Evolutionary conservation across 768 basidiomycete species (phyloP).

Genomic region (Hortiboletus campestris): DNA sequence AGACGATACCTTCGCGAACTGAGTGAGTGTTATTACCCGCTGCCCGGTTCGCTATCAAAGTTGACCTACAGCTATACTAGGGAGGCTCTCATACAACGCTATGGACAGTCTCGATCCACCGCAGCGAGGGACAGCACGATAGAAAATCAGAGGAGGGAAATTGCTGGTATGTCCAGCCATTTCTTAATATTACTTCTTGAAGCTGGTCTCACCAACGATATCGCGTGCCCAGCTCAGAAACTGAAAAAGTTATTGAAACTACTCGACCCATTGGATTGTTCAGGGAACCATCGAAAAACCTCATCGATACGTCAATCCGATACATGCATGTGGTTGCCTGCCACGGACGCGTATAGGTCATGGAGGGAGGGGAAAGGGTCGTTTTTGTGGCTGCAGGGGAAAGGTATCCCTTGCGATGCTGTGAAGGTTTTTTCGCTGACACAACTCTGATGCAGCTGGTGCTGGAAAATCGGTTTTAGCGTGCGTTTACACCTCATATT

Average conservation of each 20-base stretch:
- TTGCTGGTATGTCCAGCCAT: not conserved
- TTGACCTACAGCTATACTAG: not conserved
- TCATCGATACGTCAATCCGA: not conserved
- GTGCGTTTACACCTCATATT: no score
- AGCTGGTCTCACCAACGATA: not conserved
- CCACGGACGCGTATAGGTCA: not conserved
- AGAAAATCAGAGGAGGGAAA: not conserved
- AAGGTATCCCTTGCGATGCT: not conserved
- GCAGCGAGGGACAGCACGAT: not conserved
- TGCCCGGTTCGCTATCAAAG: not conserved
- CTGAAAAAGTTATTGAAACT: not conserved
- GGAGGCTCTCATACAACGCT: not conserved
- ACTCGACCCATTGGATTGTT: not conserved
- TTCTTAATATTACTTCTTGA: no score
- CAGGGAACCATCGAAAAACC: not conserved
- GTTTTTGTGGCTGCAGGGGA: constrained; percentile 17
- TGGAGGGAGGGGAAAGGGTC: not conserved
- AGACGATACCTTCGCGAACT: no score
- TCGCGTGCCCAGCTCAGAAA: not conserved
- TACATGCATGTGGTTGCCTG: constrained; percentile 12
- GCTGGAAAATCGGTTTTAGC: no score
- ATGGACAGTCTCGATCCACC: not conserved
- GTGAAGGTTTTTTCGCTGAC: no score
- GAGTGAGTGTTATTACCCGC: not conserved
- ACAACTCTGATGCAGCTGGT: no score